Percentiles rank a stretch among this genome's conserved stretches.
phyloP scores from a whole-genome alignment of 495 filamentous ascomycete species.

The Tricharina praecox region DNA sequence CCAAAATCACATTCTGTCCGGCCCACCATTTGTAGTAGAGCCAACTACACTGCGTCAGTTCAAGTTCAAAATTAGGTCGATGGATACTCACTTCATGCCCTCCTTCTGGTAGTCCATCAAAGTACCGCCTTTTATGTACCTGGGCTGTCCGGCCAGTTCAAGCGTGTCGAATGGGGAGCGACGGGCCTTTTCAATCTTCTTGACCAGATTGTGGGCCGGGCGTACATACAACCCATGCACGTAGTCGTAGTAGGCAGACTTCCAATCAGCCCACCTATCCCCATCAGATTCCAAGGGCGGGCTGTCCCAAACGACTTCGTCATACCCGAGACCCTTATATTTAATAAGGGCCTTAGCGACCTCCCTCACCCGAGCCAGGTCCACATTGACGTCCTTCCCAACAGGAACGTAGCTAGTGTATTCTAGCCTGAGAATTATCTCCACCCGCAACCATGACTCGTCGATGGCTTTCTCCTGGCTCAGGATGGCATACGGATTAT shows the following conservation, averaged over 20 bases:
- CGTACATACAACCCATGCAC: constrained; percentile 55
- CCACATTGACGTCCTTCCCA: constrained; percentile 42
- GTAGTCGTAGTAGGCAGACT: constrained; percentile 67
- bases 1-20: constrained; percentile 75
- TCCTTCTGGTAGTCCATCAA: constrained; percentile 91
- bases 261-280: constrained; percentile 65
- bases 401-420: constrained; percentile 35
- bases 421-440: constrained; percentile 70
- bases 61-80: neutral
- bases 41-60: constrained; percentile 36
- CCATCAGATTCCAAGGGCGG: constrained; percentile 51
- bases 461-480: constrained; percentile 62
- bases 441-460: constrained; percentile 65
- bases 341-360: constrained; percentile 64
- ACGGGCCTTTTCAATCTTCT: constrained; percentile 45
- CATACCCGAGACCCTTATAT: constrained; percentile 87
- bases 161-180: constrained; percentile 49
- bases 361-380: constrained; percentile 48
- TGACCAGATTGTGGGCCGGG: constrained; percentile 37
- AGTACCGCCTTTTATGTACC: constrained; percentile 53
- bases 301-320: constrained; percentile 76
- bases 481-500: constrained; percentile 51
- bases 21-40: constrained; percentile 79
- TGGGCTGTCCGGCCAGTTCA: constrained; percentile 55
- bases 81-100: constrained; percentile 46